Base-by-base conservation (phyloP, 1,139 yeast species). In the Yamadazyma kanchanaburiensis region DNA sequence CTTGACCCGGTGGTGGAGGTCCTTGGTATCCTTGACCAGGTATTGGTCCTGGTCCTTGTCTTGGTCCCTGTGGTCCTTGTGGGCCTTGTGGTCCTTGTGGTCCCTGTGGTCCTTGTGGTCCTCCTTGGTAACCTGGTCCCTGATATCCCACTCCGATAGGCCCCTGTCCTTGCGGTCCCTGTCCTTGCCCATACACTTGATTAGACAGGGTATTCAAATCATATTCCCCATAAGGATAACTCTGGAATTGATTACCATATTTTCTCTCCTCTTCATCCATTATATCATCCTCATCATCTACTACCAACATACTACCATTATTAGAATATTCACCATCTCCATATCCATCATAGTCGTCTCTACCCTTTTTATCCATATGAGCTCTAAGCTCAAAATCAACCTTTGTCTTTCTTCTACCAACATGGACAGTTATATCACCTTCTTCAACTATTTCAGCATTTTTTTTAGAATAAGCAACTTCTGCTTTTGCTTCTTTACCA, bases 401-500 rank as follows among this genome's bases (percentile, higher is more conserved):
- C 42, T 67, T 68, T 5, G 74, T 67, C 46, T 68, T 68, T 33
- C 74, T 46, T 33, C 74, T 52, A 4, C 74, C 74, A 1, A 67
- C 74, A 45, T 66, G 74, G 3, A 68, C 73, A 2, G 73, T 58
- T 10, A 64, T 57, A 44, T 64, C 68, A 16, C 71, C 66, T 47
- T 68, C 67, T 47, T 62, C 64, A 15, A 59, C 64, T 9, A 68
- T 63, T 41, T 68, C 74, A 1, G 74, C 74, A 33, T 68, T 67
- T 35, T 64, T 66, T 38, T 68, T 68, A 7, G 72, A 64, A 39
- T 60, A 68, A 0, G 73, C 72, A 22, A 68, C 74, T 39, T 68
- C 74, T 0, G 70, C 70, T 40, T 68, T 76, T 16, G 86, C 87
- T 47, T 79, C 84, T 42, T 74, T 74, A 19, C 83, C 80, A 5